Conservation (phyloP, 805 yeast species). For the Wickerhamomyces bovis region DNA sequence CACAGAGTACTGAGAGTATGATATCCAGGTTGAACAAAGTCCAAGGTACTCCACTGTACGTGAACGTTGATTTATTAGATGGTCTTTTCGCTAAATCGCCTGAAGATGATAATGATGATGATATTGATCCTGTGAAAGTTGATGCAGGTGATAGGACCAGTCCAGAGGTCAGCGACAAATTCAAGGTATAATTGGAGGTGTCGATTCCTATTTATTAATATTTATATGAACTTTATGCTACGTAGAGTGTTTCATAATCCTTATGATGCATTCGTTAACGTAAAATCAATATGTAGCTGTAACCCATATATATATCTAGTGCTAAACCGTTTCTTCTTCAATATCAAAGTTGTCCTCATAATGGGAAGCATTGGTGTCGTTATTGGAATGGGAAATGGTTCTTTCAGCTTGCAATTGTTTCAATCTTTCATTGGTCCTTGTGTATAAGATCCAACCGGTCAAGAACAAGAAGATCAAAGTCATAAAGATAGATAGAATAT, state of each 20-base stretch:
- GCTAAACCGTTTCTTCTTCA: slow-evolving; percentile 3
- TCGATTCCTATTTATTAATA: too few relatives aligned
- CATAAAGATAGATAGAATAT: slow-evolving; percentile 51
- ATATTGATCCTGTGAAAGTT: slow-evolving; percentile 14
- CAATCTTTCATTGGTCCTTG: slow-evolving; percentile 37
- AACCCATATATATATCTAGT: background rate
- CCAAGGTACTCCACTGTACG: background rate
- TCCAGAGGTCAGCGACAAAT: background rate
- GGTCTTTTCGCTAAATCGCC: slow-evolving; percentile 13
- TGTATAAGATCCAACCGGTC: slow-evolving; percentile 66
- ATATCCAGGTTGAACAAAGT: background rate
- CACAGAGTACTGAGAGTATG: background rate
- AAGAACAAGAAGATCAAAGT: slow-evolving; percentile 48
- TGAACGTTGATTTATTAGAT: slow-evolving; percentile 18
- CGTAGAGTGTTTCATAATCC: background rate
- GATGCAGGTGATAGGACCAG: slow-evolving; percentile 8
- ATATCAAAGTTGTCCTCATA: slow-evolving; percentile 14
- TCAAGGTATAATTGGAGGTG: background rate
- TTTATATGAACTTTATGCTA: background rate
- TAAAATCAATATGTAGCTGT: background rate
- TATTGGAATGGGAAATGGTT: slow-evolving; percentile 1
- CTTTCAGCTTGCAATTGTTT: slow-evolving; percentile 24
- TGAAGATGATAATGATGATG: slow-evolving; percentile 3
- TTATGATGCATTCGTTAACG: background rate
- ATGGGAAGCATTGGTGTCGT: background rate